Conservation (phyloP, 805 yeast species). For the Wickerhamiella bombiphila region DNA sequence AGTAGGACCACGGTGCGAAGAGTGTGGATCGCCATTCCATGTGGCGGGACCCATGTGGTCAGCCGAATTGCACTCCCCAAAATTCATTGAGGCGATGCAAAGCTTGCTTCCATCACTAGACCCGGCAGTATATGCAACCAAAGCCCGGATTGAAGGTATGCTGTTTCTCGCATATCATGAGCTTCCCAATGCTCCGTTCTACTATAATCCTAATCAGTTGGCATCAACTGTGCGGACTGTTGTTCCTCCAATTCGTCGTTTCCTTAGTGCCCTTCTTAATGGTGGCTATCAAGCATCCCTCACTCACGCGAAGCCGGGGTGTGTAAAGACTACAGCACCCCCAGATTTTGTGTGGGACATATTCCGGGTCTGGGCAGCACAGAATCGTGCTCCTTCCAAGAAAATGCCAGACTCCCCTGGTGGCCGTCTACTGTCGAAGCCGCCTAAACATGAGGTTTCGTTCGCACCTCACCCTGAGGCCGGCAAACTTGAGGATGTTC, state of each 20-base stretch:
- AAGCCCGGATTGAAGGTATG: conserved; percentile 84
- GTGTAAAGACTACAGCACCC: conserved; percentile 82
- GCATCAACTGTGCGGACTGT: conserved; percentile 66
- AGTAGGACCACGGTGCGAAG: conserved; percentile 45
- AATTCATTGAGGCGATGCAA: conserved; percentile 51
- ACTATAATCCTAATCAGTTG: conserved; percentile 64
- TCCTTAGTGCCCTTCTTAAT: conserved; percentile 71
- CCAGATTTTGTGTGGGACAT: conserved; percentile 66
- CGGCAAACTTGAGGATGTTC: conserved; percentile 39
- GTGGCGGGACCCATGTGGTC: conserved; percentile 97
- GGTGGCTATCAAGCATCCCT: conserved; percentile 69
- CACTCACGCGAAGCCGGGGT: conserved; percentile 78
- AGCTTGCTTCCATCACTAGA: conserved; percentile 37
- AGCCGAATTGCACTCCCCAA: conserved; percentile 55
- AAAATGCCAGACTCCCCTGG: conserved; percentile 25
- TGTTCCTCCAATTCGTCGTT: conserved; percentile 60
- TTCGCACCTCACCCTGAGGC: conserved; percentile 49
- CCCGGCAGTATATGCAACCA: conserved; percentile 54
- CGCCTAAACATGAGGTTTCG: conserved; percentile 25
- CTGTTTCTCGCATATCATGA: conserved; percentile 68
- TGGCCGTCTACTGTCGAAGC: conserved; percentile 18
- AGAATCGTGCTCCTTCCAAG: conserved; percentile 24
- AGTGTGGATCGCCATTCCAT: conserved; percentile 57
- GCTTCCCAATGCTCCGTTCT: conserved; percentile 58
- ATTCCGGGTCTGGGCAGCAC: conserved; percentile 44